Conservation (phyloP, 768 basidiomycete species). For the Rubroboletus pulcherrimus region DNA sequence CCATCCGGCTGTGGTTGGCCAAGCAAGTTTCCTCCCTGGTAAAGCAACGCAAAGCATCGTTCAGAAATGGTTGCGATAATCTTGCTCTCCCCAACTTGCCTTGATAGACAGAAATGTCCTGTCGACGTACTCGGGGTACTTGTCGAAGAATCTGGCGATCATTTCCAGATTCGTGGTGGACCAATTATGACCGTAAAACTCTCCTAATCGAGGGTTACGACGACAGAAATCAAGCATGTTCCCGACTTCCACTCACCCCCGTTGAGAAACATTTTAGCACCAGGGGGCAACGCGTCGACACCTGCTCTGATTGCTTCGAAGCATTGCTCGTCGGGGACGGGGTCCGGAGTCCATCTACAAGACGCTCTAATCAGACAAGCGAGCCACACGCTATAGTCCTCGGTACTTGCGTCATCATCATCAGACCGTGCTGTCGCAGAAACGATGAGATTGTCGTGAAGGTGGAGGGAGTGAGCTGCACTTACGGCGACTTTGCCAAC, state of each 20-base stretch:
- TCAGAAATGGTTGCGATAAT: background rate
- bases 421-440: slow-evolving; percentile 42
- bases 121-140: slow-evolving; percentile 34
- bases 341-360: background rate
- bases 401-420: slow-evolving; percentile 49
- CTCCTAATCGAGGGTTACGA: slow-evolving; percentile 29
- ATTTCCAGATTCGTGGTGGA: slow-evolving; percentile 45
- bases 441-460: background rate
- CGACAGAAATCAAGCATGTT: background rate
- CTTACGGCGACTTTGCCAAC: slow-evolving; percentile 37
- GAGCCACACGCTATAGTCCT: background rate
- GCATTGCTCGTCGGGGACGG: slow-evolving; percentile 15
- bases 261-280: slow-evolving; percentile 49
- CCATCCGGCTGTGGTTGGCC: slow-evolving; percentile 12
- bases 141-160: slow-evolving; percentile 45
- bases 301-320: slow-evolving; percentile 48
- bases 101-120: slow-evolving; percentile 36
- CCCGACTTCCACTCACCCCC: slow-evolving; percentile 33
- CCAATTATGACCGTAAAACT: slow-evolving; percentile 52
- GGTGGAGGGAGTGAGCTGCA: background rate
- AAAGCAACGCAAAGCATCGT: slow-evolving; percentile 22
- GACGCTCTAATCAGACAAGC: background rate
- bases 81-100: slow-evolving; percentile 5
- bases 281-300: slow-evolving; percentile 40
- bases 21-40: background rate